These are phyloP conservation scores for Penicillium sumatraense DNA, from an alignment of 2,329 filamentous ascomycete species.

Conservation along the genomic window DNA sequence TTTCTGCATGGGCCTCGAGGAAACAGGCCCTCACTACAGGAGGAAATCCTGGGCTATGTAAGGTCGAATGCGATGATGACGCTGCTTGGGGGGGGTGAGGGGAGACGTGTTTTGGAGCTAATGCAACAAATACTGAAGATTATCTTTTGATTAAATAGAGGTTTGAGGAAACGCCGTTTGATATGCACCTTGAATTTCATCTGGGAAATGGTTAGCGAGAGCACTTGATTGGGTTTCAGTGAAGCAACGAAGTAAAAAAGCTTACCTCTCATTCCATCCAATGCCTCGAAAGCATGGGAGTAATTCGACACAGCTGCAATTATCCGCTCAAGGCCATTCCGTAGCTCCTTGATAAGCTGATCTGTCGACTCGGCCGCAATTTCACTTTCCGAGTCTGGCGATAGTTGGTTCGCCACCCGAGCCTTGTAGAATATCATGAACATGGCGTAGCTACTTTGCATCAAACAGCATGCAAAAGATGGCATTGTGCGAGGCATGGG, in stretches of 20 bases:
- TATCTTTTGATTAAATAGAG: conserved; percentile 24
- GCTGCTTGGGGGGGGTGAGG: background rate
- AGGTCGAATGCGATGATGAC: background rate
- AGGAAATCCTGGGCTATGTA: background rate
- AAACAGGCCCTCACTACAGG: background rate
- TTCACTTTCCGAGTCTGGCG: conserved; percentile 29
- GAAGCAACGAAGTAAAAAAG: background rate
- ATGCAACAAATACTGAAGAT: conserved; percentile 11
- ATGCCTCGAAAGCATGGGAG: conserved; percentile 47
- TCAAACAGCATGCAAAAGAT: conserved; percentile 52
- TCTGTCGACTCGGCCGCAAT: conserved; percentile 30
- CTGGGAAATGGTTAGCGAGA: conserved; percentile 26
- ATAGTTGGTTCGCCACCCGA: conserved; percentile 40
- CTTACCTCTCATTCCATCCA: conserved; percentile 50
- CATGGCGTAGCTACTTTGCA: conserved; percentile 53
- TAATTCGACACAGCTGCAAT: conserved; percentile 45
- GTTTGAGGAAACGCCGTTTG: conserved; percentile 42
- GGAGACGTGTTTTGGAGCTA: conserved; percentile 8
- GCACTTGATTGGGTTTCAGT: background rate
- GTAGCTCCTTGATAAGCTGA: conserved; percentile 40
- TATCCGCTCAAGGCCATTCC: conserved; percentile 43
- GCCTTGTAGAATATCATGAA: conserved; percentile 52
- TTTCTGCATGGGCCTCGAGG: background rate
- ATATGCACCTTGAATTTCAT: conserved; percentile 50
- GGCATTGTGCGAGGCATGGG: conserved; percentile 50